A percentile compares a stretch with the other conserved stretches of the same genome.
Conservation (phyloP, 2,329 filamentous ascomycete genomes). For the Magnaporthiopsis incrustans region DNA sequence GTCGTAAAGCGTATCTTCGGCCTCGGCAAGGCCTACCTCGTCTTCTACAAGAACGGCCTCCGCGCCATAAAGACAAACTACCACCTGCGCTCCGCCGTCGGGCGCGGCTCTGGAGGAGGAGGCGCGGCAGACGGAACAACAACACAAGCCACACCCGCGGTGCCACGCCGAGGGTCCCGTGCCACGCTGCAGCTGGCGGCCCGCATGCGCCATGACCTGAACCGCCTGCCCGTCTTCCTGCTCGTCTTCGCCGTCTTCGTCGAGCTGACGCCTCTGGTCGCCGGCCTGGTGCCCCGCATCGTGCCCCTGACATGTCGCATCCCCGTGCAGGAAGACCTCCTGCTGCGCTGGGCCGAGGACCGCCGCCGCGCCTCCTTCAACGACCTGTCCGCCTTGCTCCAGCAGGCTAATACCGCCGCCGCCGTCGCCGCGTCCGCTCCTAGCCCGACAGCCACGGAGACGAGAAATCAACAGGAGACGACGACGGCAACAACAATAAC, state of each 20-base stretch:
- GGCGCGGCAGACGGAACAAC: constrained; percentile 21
- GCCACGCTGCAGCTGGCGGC: constrained; percentile 62
- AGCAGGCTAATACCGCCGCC: constrained; percentile 14
- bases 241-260: constrained; percentile 70
- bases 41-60: constrained; percentile 83
- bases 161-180: constrained; percentile 34
- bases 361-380: constrained; percentile 42
- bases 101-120: constrained; percentile 37
- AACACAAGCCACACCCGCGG: constrained; percentile 24
- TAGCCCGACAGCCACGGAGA: background rate
- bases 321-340: constrained; percentile 60
- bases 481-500: no score
- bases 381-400: constrained; percentile 19
- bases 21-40: constrained; percentile 66
- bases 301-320: constrained; percentile 80
- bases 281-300: constrained; percentile 59
- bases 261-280: constrained; percentile 77
- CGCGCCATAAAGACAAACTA: constrained; percentile 66
- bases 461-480: no score
- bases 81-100: constrained; percentile 33
- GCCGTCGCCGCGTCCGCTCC: background rate
- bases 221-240: constrained; percentile 71
- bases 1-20: constrained; percentile 46
- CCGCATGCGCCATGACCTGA: constrained; percentile 63
- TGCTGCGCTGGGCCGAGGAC: constrained; percentile 43